Percentiles rank a stretch among this genome's conserved stretches.
Evolutionary conservation across 2,329 filamentous ascomycete species (phyloP).

Genomic region (Lasiodiplodia sp.): DNA sequence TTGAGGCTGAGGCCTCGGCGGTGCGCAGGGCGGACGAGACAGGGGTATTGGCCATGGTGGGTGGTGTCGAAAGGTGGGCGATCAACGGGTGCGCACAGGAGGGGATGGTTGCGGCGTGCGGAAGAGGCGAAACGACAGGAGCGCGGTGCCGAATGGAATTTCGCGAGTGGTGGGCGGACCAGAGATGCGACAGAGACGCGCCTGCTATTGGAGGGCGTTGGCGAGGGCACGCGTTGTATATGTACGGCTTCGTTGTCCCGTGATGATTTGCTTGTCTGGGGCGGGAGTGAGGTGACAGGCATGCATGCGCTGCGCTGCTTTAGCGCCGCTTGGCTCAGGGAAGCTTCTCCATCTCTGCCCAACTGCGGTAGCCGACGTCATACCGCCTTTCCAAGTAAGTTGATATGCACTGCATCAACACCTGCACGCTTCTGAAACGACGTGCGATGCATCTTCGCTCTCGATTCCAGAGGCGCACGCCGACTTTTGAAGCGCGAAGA

Average conservation of each 20-base stretch:
- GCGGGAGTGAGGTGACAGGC: slow-evolving; percentile 11
- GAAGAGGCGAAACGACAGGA: slow-evolving; percentile 11
- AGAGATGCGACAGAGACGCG: slow-evolving; percentile 23
- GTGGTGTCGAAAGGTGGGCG: slow-evolving; percentile 33
- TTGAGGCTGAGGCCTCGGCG: slow-evolving; percentile 14
- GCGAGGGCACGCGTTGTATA: slow-evolving; percentile 34
- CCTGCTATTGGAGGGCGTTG: slow-evolving; percentile 29
- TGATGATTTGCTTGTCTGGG: slow-evolving; percentile 38
- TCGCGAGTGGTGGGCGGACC: slow-evolving; percentile 34
- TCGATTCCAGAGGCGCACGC: background rate
- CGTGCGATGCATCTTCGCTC: slow-evolving; percentile 4
- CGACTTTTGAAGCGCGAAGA: background rate
- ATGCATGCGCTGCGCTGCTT: slow-evolving; percentile 12
- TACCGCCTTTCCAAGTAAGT: slow-evolving; percentile 23
- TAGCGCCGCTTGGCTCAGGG: slow-evolving; percentile 23
- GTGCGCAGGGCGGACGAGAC: slow-evolving; percentile 36
- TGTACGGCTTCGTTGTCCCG: slow-evolving; percentile 47
- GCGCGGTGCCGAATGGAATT: slow-evolving; percentile 32
- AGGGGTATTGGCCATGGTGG: slow-evolving; percentile 35
- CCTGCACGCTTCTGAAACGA: background rate
- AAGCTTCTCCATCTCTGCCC: slow-evolving; percentile 13
- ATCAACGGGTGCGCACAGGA: slow-evolving; percentile 7
- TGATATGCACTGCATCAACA: slow-evolving; percentile 18
- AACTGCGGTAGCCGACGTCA: slow-evolving; percentile 9
- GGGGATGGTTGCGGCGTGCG: slow-evolving; percentile 20